Base-by-base conservation (phyloP, 768 basidiomycete genomes). In the Piloderma croceum region DNA sequence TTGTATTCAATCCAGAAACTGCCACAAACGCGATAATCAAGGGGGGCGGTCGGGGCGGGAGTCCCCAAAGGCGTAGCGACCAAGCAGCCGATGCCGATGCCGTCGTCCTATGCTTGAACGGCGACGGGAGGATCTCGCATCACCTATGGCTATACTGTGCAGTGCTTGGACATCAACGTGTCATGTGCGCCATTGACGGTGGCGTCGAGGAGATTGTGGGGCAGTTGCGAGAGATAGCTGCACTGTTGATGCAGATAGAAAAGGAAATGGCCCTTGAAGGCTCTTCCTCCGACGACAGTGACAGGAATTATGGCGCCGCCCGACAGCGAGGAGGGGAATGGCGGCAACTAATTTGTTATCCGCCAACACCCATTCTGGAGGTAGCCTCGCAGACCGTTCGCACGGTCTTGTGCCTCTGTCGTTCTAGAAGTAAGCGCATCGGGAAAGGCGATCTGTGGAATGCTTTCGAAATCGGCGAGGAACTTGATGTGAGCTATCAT, bases 101-200 rank as follows among this genome's bases (percentile, higher is more conserved):
- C 36, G 36, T 38, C 21, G 38, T 15, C 43, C 55, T 79, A 32
- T 59, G 53, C 39, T 47, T 77, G 38, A 69, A 79, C 48, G 61
- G 62, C 12, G 79, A 80, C 48, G 77, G 75, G 3, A 69, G 60
- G 46, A 50, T 77, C 31, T 75, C 76, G 1, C 64, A 68, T 45
- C 58, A 59, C 24, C 60, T 81, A 4, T 79, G 78, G 78, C 42
- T 71, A 7, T 52, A 68, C 36, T 65, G 68, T 47, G 50, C 62
- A 25, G 50, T 73, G 10, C 48, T 61, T n/a, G n/a, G n/a, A n/a
- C n/a, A n/a, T n/a, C n/a, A n/a, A n/a, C n/a, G n/a, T 34, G 36
- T 49, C 3, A 21, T 44, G 24, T 18, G 10, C 21, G 27, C 13
- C 18, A 24, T 31, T 23, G n/a, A 34, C 15, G 27, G 35, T 27